These are phyloP conservation scores for Eucalyptus erythrocorys DNA, from an alignment of 345 rosid species.

Conservation along the genomic window DNA sequence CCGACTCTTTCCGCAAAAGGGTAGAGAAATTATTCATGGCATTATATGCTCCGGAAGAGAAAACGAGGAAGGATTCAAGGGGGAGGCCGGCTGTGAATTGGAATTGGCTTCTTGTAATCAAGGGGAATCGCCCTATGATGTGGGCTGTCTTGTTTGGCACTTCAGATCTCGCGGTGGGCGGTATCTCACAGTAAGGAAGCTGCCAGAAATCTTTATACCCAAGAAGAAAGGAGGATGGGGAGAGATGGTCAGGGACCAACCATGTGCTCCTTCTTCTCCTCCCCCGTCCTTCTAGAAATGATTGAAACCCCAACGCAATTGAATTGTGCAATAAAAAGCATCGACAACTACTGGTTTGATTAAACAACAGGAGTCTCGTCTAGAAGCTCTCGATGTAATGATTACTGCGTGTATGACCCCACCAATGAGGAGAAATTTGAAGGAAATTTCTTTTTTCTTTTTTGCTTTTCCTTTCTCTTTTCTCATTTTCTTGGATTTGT, in stretches of 20 bases:
- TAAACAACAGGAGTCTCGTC: background rate
- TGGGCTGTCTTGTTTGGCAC: background rate
- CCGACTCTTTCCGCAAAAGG: background rate
- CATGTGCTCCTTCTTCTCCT: background rate
- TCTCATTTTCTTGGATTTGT: background rate
- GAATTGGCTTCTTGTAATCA: background rate
- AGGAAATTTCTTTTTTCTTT: background rate
- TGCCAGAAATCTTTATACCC: background rate
- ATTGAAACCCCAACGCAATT: background rate
- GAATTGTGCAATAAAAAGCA: background rate
- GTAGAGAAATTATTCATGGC: background rate
- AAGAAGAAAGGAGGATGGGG: background rate
- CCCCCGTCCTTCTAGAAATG: background rate
- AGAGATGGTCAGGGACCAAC: background rate
- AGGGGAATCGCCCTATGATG: background rate
- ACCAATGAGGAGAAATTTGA: background rate
- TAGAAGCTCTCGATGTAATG: background rate
- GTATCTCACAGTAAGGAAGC: background rate
- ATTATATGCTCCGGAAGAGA: background rate
- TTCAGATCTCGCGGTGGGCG: background rate
- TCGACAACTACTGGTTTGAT: background rate
- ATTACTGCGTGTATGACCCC: background rate
- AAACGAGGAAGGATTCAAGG: background rate
- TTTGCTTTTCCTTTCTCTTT: accelerated
- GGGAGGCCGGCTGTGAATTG: background rate